A percentile compares a stretch with the other conserved stretches of the same genome.
Evolutionary conservation across 1,284 basidiomycete species (phyloP).

Genomic region (Microbotryum saponariae): DNA sequence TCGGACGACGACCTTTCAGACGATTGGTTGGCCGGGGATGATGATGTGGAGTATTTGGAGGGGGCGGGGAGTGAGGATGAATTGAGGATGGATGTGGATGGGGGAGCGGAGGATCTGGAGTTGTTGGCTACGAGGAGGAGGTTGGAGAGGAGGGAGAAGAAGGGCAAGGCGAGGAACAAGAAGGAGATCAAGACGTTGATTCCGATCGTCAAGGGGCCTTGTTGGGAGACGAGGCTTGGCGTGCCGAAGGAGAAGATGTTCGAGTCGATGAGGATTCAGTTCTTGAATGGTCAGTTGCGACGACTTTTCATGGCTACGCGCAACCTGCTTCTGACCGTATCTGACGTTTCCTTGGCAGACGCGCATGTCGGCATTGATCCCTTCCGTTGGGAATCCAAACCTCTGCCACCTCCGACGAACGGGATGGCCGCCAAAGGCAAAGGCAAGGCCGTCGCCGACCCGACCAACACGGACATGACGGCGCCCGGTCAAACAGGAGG

Average conservation of each 20-base stretch:
- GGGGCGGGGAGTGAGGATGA: slow-evolving; percentile 51
- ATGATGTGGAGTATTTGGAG: slow-evolving; percentile 46
- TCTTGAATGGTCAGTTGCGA: slow-evolving; percentile 61
- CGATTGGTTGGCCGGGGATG: slow-evolving; percentile 51
- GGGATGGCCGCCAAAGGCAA: background rate
- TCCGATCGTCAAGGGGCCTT: slow-evolving; percentile 66
- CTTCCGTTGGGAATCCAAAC: slow-evolving; percentile 59
- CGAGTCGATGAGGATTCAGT: slow-evolving; percentile 58
- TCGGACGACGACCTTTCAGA: slow-evolving; percentile 28
- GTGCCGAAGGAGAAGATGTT: slow-evolving; percentile 58
- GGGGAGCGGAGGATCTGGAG: slow-evolving; percentile 51
- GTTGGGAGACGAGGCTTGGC: slow-evolving; percentile 60
- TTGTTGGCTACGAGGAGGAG: slow-evolving; percentile 44
- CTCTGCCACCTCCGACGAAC: slow-evolving; percentile 32
- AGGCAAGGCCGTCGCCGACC: background rate
- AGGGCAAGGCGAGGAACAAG: slow-evolving; percentile 53
- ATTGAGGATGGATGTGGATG: slow-evolving; percentile 65
- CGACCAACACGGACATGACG: background rate
- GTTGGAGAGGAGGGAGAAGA: slow-evolving; percentile 40
- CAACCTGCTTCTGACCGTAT: slow-evolving; percentile 8
- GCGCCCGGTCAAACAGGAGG: background rate
- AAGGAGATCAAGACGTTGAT: slow-evolving; percentile 58
- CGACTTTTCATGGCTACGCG: background rate
- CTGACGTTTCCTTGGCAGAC: slow-evolving; percentile 47
- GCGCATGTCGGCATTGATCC: slow-evolving; percentile 64